Base-by-base conservation (phyloP, 345 rosid genomes). In the Noccaea bulbosa region DNA sequence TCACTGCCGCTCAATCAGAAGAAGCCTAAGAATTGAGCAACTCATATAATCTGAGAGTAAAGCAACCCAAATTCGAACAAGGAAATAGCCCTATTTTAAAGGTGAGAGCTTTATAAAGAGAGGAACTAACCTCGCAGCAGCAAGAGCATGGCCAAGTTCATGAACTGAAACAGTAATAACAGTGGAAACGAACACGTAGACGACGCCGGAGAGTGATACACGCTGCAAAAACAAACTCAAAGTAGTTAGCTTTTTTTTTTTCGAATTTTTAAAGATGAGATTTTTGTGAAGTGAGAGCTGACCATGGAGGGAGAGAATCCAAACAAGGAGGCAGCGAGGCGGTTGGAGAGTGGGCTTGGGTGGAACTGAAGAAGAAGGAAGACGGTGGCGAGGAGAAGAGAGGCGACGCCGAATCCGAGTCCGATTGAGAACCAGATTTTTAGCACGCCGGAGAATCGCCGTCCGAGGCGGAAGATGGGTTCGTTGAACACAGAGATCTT, bases 131-230 rank as follows among this genome's bases (percentile, higher is more conserved):
- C 94, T 89, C 6, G 97, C 90, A 72, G 97, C 97, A 59, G 96
- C 88, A 45, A 88, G 49, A 51, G 97, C 96, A 63, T 94, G 99
- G 12, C 99, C 99, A 11, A 91, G 69, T 77, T 94, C 97, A 77
- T 89, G 99, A 32, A 82, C 73, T 14, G 78, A 80, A 34, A 94
- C 95, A 14, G 99, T 84, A n/a, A 94, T 55, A 65, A 83, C 68
- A 65, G 96, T 86, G 7, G 96, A 83, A 62, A 83, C 5, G 4
- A 87, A 20, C 6, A 93, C 69, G 50, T 81, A 75, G 30, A 67
- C 81, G 24, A 85, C 80, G 59, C 86, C 87, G 1, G 76, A 74
- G 5, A 84, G 65, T 14, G 98, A 91, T 8, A 87, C 32, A 62
- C 86, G 83, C 67, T 73, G 70, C 49, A 41, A 62, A 58, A 37